These are phyloP conservation scores for Scheffersomyces spartinae DNA, from an alignment of 805 yeast genomes.

Conservation along the genomic window DNA sequence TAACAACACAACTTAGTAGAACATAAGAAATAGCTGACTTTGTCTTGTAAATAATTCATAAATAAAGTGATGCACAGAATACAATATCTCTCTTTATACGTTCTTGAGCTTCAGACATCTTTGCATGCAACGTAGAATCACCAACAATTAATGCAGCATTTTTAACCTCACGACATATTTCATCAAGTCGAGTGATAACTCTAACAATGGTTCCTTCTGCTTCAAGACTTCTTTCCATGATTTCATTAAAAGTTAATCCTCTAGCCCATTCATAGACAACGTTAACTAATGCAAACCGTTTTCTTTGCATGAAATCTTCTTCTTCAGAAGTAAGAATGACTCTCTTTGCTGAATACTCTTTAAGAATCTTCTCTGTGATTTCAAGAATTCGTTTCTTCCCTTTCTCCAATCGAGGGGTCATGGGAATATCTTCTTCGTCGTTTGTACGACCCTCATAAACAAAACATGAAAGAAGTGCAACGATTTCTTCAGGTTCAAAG, in stretches of 20 bases:
- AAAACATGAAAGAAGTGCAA: constrained; percentile 85
- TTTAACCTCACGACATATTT: constrained; percentile 88
- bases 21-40: background rate
- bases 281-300: constrained; percentile 82
- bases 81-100: constrained; percentile 93
- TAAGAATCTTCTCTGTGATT: constrained; percentile 52
- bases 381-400: constrained; percentile 58
- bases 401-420: constrained; percentile 69
- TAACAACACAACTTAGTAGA: constrained; percentile 5
- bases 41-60: constrained; percentile 35
- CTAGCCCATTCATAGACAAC: constrained; percentile 98
- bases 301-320: constrained; percentile 67
- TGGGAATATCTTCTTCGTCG: constrained; percentile 48
- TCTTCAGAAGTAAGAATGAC: constrained; percentile 77
- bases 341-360: constrained; percentile 53
- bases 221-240: constrained; percentile 79
- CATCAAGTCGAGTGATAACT: constrained; percentile 89
- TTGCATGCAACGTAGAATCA: constrained; percentile 77
- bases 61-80: constrained; percentile 87
- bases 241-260: constrained; percentile 83
- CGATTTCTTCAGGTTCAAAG: constrained; percentile 91
- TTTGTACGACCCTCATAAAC: constrained; percentile 79
- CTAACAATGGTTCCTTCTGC: constrained; percentile 96
- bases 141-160: constrained; percentile 93
- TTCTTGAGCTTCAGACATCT: constrained; percentile 89